Evolutionary conservation across 768 basidiomycete genomes (phyloP).

Genomic region (Suillus subaureus): DNA sequence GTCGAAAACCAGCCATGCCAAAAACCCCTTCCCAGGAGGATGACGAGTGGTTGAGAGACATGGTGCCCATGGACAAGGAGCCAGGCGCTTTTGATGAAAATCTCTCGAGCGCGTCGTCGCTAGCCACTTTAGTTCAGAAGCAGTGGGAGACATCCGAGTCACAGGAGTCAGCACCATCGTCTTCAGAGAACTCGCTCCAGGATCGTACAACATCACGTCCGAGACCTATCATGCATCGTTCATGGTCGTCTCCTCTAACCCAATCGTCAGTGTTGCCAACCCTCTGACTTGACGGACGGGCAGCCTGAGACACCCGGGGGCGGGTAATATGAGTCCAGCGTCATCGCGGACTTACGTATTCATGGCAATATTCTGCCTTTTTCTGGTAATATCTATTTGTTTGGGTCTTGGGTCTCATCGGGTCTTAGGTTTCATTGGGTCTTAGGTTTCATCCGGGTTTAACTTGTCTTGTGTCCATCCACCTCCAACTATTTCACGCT

Average conservation of each 20-base stretch:
- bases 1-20: conserved; percentile 35
- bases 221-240: conserved; percentile 23
- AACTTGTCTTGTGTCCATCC: too few species aligned
- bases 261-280: neutral
- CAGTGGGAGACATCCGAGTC: conserved; percentile 16
- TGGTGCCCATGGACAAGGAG: conserved; percentile 42
- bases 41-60: conserved; percentile 67
- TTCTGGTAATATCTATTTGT: neutral
- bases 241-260: conserved; percentile 19
- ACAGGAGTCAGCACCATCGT: conserved; percentile 21
- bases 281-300: neutral
- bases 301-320: neutral
- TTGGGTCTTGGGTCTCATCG: neutral
- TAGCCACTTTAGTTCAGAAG: conserved; percentile 6
- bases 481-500: neutral
- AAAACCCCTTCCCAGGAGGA: conserved; percentile 50
- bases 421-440: neutral
- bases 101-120: neutral
- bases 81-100: neutral
- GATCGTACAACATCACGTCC: conserved; percentile 16
- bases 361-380: neutral
- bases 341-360: neutral
- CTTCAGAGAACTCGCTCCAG: conserved; percentile 21
- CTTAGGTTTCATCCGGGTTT: neutral
- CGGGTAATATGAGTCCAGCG: neutral